Conservation (phyloP, 768 basidiomycete species). For the Russula griseocarnosa region DNA sequence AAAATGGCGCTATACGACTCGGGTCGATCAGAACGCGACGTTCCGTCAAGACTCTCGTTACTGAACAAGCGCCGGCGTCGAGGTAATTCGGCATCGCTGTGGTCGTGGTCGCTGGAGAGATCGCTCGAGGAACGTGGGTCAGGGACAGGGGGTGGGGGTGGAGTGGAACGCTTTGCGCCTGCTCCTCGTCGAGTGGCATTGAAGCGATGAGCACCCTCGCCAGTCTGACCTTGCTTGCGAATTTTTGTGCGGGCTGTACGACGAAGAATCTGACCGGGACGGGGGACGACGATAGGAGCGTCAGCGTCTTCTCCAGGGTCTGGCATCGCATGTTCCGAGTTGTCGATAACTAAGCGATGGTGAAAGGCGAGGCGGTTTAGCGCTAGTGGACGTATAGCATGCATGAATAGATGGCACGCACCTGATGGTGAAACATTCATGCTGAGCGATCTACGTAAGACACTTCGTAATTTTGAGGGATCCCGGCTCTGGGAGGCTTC, state of each 20-base stretch:
- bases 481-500: conserved; percentile 82
- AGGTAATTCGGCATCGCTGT: conserved; percentile 37
- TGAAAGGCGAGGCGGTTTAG: conserved; percentile 8
- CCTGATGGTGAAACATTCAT: conserved; percentile 81
- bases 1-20: conserved; percentile 85
- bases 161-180: conserved; percentile 23
- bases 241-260: conserved; percentile 94
- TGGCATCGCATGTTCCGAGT: conserved; percentile 58
- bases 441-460: conserved; percentile 82
- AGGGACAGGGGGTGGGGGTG: conserved; percentile 9
- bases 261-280: conserved; percentile 83
- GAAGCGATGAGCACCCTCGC: conserved; percentile 85
- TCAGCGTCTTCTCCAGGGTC: conserved; percentile 78
- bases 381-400: background rate
- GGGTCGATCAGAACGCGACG: conserved; percentile 39
- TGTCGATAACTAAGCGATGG: conserved; percentile 49
- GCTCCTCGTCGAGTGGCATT: conserved; percentile 45
- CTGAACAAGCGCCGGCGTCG: conserved; percentile 41
- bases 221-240: conserved; percentile 72
- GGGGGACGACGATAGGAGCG: conserved; percentile 85
- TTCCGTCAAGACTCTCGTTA: conserved; percentile 44
- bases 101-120: conserved; percentile 40
- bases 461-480: conserved; percentile 70
- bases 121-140: conserved; percentile 61
- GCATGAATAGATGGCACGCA: conserved; percentile 43